Conservation (phyloP, 2,329 filamentous ascomycete species). For the Aspergillus aculeatinus region DNA sequence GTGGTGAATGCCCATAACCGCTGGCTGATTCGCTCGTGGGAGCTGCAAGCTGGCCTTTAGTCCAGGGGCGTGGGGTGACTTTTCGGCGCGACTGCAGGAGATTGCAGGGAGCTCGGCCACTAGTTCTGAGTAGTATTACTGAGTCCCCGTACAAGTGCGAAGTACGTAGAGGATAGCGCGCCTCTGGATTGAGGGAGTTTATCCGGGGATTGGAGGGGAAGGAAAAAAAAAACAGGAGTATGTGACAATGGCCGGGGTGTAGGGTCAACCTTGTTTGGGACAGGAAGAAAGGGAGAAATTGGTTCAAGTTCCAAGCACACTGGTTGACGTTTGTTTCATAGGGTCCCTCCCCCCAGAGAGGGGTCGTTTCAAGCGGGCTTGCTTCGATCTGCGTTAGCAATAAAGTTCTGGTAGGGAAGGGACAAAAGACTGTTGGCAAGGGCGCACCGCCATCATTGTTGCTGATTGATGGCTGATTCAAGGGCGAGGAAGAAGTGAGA, state of each 20-base stretch:
- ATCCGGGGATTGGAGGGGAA: not conserved
- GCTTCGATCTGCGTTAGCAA: not conserved
- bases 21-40: conserved; percentile 7
- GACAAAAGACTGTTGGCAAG: not conserved
- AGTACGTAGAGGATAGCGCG: not conserved
- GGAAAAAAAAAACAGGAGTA: not conserved
- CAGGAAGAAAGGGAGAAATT: not conserved
- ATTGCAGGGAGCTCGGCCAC: conserved; percentile 10
- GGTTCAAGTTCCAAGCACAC: not conserved
- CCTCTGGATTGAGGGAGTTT: not conserved
- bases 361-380: not conserved
- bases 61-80: conserved; percentile 10
- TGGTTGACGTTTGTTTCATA: not conserved
- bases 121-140: not conserved
- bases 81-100: conserved; percentile 10
- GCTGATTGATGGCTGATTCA: not conserved
- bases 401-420: not conserved
- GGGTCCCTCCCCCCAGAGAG: not conserved
- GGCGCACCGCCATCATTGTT: not conserved
- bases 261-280: not conserved
- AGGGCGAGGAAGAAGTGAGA: not conserved
- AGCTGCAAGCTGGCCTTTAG: conserved; percentile 15
- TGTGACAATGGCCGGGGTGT: not conserved
- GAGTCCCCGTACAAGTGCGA: not conserved
- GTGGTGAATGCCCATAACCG: not conserved